phyloP scores from a whole-genome alignment of 306 rosid genomes.

The peach (Prunus persica) region Prunus_persica_NCBIv2 NC_034013.1:12809001-12809500 shows the following conservation, averaged over 20 bases:
- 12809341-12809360: conserved; percentile 57
- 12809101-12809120: conserved; percentile 61
- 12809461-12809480: conserved; percentile 4
- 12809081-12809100: conserved; percentile 62
- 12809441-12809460: conserved; percentile 14
- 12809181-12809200: conserved; percentile 59
- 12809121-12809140: conserved; percentile 59
- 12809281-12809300: conserved; percentile 54
- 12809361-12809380: conserved; percentile 46
- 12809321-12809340: conserved; percentile 53
- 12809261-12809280: conserved; percentile 44
- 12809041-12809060: conserved; percentile 63
- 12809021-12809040: conserved; percentile 61
- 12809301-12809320: conserved; percentile 55
- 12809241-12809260: conserved; percentile 54
- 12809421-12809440: conserved; percentile 21
- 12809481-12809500: conserved; percentile 13
- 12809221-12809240: conserved; percentile 69
- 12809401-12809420: conserved; percentile 30
- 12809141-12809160: conserved; percentile 72
- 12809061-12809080: conserved; percentile 66
- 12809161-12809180: conserved; percentile 59
- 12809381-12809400: conserved; percentile 25
- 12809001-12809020: conserved; percentile 44
- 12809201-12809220: conserved; percentile 68